These are phyloP conservation scores for Penicillium crystallinum DNA, from an alignment of 495 filamentous ascomycete genomes.

Conservation along the genomic window DNA sequence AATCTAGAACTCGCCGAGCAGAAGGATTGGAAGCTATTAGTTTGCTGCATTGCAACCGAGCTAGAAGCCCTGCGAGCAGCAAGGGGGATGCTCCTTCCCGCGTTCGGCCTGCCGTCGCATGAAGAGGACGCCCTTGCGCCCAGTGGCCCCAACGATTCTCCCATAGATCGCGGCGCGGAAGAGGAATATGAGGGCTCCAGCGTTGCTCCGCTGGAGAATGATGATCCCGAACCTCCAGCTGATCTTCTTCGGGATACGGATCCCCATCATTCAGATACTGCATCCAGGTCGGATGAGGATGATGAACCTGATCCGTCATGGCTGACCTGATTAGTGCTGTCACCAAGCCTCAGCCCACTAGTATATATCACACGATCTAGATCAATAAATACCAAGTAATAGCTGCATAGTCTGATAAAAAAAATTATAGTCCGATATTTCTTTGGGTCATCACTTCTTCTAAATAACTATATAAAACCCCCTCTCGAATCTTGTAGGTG, in stretches of 20 bases:
- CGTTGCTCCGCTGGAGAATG: constrained; percentile 21
- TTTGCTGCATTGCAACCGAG: constrained; percentile 86
- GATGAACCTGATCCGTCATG: constrained; percentile 48
- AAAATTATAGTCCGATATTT: not conserved
- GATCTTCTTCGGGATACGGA: constrained; percentile 35
- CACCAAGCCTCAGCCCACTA: not conserved
- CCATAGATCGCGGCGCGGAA: not conserved
- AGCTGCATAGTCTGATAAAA: not conserved
- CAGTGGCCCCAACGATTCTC: constrained; percentile 1
- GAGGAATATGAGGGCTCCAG: not conserved
- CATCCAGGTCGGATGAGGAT: constrained; percentile 38
- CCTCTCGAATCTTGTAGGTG: too few species aligned
- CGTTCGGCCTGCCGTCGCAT: constrained; percentile 15
- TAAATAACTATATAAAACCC: not conserved
- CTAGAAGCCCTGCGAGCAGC: constrained; percentile 76
- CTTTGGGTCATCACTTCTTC: not conserved
- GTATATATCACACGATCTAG: not conserved
- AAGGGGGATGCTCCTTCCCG: constrained; percentile 54
- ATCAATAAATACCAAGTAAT: not conserved
- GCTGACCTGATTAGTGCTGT: constrained; percentile 33
- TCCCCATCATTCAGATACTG: constrained; percentile 17
- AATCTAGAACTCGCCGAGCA: constrained; percentile 39
- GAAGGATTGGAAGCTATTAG: constrained; percentile 77
- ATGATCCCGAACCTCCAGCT: constrained; percentile 36
- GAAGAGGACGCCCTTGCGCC: constrained; percentile 6